Evolutionary conservation across 75 land plant species (phyloP).

Genomic region (Adiantum capillusveneris): DNA sequence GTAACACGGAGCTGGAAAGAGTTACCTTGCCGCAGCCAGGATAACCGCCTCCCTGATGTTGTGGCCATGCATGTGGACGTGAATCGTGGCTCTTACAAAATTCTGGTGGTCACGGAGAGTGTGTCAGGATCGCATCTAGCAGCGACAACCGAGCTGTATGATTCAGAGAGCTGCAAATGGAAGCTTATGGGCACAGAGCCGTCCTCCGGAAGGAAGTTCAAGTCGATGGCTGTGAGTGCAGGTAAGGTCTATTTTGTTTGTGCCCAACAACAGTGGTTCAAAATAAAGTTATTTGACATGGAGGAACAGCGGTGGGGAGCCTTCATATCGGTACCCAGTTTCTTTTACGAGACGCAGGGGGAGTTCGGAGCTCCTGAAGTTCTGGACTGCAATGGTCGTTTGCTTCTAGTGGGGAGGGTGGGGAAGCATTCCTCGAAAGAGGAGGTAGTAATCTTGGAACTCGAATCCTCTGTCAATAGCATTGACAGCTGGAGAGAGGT

Average conservation of each 20-base stretch:
- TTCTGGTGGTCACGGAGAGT: conserved; percentile 6
- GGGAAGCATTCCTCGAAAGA: conserved; percentile 4
- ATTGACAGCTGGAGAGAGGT: conserved; percentile 9
- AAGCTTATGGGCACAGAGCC: background rate
- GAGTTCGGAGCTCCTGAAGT: conserved; percentile 1
- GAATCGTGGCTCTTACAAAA: background rate
- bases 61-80: conserved; percentile 4
- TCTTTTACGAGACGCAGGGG: background rate
- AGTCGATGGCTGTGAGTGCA: background rate
- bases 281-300: conserved; percentile 1
- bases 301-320: background rate
- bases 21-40: conserved; percentile 9
- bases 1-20: conserved; percentile 14
- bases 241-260: conserved; percentile 3
- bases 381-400: background rate
- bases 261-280: background rate
- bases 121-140: background rate
- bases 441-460: conserved; percentile 5
- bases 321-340: background rate
- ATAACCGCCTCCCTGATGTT: conserved; percentile 5
- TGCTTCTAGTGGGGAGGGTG: conserved; percentile 7
- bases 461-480: conserved; percentile 3
- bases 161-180: conserved; percentile 5
- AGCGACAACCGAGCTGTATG: background rate
- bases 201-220: background rate